Evolutionary conservation across 306 rosid genomes (phyloP).

Genomic region (Prunus mume): DNA sequence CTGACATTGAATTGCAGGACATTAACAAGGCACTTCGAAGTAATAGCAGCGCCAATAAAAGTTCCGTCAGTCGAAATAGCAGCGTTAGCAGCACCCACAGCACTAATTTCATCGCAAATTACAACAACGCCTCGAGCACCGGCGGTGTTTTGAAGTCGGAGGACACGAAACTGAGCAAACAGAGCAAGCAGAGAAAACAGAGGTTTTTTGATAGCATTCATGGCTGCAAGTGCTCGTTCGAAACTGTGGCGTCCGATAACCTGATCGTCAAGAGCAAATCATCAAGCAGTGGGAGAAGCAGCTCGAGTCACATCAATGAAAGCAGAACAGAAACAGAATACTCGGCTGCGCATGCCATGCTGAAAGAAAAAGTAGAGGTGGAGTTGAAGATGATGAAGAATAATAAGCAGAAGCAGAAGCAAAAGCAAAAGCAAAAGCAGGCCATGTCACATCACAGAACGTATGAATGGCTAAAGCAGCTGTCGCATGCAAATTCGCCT

Average conservation of each 20-base stretch:
- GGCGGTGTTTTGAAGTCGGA: constrained; percentile 10
- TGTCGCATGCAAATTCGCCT: constrained; percentile 53
- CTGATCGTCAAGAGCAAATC: constrained; percentile 28
- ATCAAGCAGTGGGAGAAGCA: constrained; percentile 23
- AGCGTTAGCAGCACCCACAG: constrained; percentile 32
- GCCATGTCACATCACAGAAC: constrained; percentile 74
- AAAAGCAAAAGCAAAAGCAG: constrained; percentile 46
- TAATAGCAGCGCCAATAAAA: constrained; percentile 28
- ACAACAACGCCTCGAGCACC: background rate
- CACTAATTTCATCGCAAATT: background rate
- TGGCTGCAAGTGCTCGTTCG: constrained; percentile 66
- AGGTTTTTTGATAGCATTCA: constrained; percentile 32
- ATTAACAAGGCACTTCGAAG: constrained; percentile 42
- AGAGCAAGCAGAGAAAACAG: background rate
- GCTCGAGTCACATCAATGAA: background rate
- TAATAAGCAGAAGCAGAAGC: constrained; percentile 17
- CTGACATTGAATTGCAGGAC: constrained; percentile 68
- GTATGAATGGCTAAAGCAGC: constrained; percentile 68
- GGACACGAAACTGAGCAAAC: constrained; percentile 14
- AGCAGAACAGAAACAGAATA: background rate
- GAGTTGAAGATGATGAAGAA: constrained; percentile 34
- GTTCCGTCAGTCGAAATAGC: constrained; percentile 41
- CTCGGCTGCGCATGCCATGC: constrained; percentile 28
- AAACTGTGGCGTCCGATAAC: constrained; percentile 36
- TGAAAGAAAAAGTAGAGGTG: background rate